Conservation (phyloP, 495 filamentous ascomycete species). For the Collariella sp. region DNA sequence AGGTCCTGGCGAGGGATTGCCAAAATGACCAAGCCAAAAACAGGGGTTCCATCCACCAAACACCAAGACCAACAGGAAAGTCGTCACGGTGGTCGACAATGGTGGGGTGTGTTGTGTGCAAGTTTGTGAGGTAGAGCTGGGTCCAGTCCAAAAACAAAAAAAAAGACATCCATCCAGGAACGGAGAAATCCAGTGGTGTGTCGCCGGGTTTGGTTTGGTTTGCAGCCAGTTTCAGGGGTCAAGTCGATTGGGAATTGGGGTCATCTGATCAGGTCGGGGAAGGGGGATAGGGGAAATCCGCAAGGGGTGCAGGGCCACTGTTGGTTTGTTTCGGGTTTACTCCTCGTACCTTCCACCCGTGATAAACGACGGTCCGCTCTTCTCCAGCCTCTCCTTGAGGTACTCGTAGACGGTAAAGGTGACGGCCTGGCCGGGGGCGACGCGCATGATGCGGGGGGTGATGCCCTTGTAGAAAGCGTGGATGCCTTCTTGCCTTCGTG, state of each 20-base stretch:
- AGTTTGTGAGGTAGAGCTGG: no score
- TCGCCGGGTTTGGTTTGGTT: no score
- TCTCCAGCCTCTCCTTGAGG: constrained; percentile 75
- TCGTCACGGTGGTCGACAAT: no score
- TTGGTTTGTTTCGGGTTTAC: constrained; percentile 25
- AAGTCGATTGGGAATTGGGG: no score
- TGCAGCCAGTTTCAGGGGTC: no score
- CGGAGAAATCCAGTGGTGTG: no score
- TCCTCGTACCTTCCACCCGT: constrained; percentile 68
- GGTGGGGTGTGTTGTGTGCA: no score
- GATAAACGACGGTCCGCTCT: constrained; percentile 54
- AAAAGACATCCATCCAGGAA: no score
- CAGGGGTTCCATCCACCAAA: no score
- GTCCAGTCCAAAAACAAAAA: no score
- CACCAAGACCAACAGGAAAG: no score
- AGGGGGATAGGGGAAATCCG: background rate
- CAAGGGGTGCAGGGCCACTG: background rate
- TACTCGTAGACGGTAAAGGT: constrained; percentile 97
- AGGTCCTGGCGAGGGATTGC: background rate
- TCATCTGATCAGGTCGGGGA: background rate
- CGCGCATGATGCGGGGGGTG: constrained; percentile 93
- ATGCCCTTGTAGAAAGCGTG: constrained; percentile 98
- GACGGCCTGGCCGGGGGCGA: constrained; percentile 94
- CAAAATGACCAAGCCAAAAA: background rate
- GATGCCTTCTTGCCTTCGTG: constrained; percentile 69